Conservation (phyloP, 257 asterid species). For the Eucommia ulmoides region DNA sequence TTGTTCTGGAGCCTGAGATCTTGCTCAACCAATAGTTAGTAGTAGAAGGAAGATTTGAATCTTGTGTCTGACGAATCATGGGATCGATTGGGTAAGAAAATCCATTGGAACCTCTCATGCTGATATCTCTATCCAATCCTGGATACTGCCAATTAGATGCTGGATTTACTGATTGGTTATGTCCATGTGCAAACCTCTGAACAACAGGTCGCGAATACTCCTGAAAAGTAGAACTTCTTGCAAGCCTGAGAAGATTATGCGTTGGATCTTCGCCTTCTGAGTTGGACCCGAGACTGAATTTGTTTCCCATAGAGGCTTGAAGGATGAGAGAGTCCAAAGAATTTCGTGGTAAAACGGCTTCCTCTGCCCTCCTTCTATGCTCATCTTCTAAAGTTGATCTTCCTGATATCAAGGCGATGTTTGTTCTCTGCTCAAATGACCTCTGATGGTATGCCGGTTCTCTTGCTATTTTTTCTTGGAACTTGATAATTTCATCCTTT, state of each 20-base stretch:
- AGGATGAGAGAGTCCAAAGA: conserved; percentile 53
- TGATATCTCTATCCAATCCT: conserved; percentile 9
- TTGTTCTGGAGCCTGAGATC: conserved; percentile 26
- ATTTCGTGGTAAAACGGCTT: conserved; percentile 64
- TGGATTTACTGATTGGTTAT: conserved; percentile 27
- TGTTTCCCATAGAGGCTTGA: conserved; percentile 41
- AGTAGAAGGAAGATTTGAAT: conserved; percentile 17
- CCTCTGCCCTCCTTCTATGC: conserved; percentile 27
- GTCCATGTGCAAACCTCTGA: conserved; percentile 16
- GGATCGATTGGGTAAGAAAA: conserved; percentile 18
- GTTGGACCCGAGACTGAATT: conserved; percentile 25
- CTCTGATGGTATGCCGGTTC: conserved; percentile 27
- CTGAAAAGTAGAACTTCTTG: conserved; percentile 25
- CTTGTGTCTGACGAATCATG: conserved; percentile 10
- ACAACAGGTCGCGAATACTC: conserved; percentile 19
- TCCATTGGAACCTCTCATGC: neutral
- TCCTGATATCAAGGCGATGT: conserved; percentile 12
- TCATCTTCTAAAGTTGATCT: conserved; percentile 13
- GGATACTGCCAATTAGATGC: conserved; percentile 14
- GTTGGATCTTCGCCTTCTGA: conserved; percentile 62
- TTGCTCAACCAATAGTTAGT: conserved; percentile 23
- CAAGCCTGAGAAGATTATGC: conserved; percentile 19
- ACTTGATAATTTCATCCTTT: conserved; percentile 52
- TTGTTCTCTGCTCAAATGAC: conserved; percentile 21
- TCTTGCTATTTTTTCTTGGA: conserved; percentile 22